Evolutionary conservation across 1,139 yeast species (phyloP), one percentile per base, ranked within the genome.

Genomic region (Candida sanyaensis): DNA sequence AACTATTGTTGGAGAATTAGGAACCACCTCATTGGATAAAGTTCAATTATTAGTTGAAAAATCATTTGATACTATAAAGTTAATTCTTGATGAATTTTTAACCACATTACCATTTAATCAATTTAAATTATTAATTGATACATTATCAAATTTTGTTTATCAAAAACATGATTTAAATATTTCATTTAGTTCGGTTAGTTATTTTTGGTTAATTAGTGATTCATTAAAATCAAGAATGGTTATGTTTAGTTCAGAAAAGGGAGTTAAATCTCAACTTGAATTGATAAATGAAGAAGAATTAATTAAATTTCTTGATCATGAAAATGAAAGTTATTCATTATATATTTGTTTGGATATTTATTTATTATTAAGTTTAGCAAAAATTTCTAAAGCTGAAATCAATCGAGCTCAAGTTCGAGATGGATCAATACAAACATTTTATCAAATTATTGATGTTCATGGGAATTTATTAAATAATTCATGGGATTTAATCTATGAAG

Each of bases 201-300:
- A 90, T 57, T 92, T 90, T 60, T 93, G 98, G 98, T 66, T 87
- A 31, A 81, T 92, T 7, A 87, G 96, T 55, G 98, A 92, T 61
- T 82, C 86, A 48, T 69, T 88, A 42, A 81, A 68, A 48, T 60
- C 66, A 10, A 61, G 66, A 45, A 60, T 66, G 32, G 31, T 46
- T 4, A 37, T 46, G 78, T 49, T 50, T 49, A 62, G 64, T 6
- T 53, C 59, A 9, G 47, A 46, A n/a, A 39, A 45, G 6, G 43
- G 39, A 17, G 21, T 17, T 10, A 47, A 39, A 27, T 38, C 46
- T 11, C 33, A 42, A n/a, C 40, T 48, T 24, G 12, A 46, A n/a
- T 48, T 60, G 10, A 46, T 41, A 4, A 55, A 60, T 7, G 60
- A 62, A 30, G 52, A 55, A 1, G 61, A 61, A 11, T 59, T 73